Percentiles rank a stretch among this genome's conserved stretches.
phyloP scores from a whole-genome alignment of 2,329 filamentous ascomycete species.

The Zymoseptoria brevis region DNA sequence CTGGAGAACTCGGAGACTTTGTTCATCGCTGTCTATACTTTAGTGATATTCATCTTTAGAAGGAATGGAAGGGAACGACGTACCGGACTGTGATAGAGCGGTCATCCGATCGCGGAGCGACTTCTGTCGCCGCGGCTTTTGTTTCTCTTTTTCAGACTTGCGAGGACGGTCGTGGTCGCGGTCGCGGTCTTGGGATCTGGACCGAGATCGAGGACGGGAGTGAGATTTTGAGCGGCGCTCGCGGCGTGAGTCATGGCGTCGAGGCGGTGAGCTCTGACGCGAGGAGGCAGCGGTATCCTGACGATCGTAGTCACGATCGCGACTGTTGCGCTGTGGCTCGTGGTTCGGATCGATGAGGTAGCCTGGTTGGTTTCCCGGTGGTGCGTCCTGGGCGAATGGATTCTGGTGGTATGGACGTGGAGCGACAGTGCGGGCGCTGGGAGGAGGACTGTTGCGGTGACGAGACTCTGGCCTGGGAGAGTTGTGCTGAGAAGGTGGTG shows the following conservation, averaged over 20 bases:
- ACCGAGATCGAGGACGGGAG: conserved; percentile 5
- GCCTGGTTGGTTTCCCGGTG: conserved; percentile 14
- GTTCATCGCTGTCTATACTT: neutral
- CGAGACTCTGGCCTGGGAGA: conserved; percentile 16
- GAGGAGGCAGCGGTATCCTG: neutral
- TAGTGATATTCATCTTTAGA: too few species aligned
- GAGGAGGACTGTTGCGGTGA: neutral
- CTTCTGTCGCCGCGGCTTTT: neutral
- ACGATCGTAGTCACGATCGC: neutral
- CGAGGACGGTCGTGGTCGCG: neutral
- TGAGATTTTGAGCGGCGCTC: neutral
- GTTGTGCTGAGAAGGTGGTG: conserved; percentile 18
- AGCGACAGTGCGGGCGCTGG: neutral
- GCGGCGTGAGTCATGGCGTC: neutral
- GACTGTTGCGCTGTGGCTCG: neutral
- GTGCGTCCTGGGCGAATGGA: conserved; percentile 21
- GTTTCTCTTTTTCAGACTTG: neutral
- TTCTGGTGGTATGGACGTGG: conserved; percentile 21
- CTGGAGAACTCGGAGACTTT: neutral
- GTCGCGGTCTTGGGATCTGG: conserved; percentile 4
- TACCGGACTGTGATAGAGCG: neutral
- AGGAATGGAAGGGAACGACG: neutral
- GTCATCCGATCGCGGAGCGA: neutral
- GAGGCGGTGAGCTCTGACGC: neutral
- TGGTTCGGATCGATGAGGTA: conserved; percentile 12